These are phyloP conservation scores for Kewa caespitosa DNA, from an alignment of 179 eudicot genomes.

Conservation along the genomic window DNA sequence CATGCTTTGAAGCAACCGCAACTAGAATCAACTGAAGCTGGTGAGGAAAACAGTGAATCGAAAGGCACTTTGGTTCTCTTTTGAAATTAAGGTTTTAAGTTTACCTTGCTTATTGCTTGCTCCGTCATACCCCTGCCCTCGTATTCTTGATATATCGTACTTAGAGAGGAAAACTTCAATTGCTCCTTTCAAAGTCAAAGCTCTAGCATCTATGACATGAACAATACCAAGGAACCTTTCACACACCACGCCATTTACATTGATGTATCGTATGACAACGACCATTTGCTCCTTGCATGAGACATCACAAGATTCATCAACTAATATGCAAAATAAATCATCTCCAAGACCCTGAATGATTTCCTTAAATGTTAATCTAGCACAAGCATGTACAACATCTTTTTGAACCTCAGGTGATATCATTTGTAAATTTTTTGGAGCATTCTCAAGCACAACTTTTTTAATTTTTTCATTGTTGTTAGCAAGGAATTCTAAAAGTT, in stretches of 20 bases:
- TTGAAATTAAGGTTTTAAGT: background rate
- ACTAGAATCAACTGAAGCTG: conserved; percentile 1
- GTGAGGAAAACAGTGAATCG: background rate
- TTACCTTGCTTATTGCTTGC: background rate
- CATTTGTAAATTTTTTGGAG: conserved; percentile 13
- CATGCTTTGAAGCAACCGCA: background rate
- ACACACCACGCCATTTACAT: background rate
- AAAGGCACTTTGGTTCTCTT: background rate
- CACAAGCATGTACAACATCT: background rate
- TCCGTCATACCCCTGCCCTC: background rate
- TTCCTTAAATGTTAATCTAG: background rate
- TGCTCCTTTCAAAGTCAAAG: background rate
- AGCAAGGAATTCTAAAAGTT: conserved; percentile 18
- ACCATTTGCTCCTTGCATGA: conserved; percentile 11
- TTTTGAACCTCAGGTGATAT: conserved; percentile 5
- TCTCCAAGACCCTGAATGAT: conserved; percentile 9
- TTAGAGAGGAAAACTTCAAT: background rate
- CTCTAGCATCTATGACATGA: background rate
- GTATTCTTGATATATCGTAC: background rate
- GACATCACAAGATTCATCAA: conserved; percentile 22
- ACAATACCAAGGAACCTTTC: conserved; percentile 1
- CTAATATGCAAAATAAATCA: conserved; percentile 17
- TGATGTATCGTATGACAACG: background rate
- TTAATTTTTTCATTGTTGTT: background rate
- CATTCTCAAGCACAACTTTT: conserved; percentile 17